Conservation (phyloP, 2,329 filamentous ascomycete species). For the Aspergillus sp. region DNA sequence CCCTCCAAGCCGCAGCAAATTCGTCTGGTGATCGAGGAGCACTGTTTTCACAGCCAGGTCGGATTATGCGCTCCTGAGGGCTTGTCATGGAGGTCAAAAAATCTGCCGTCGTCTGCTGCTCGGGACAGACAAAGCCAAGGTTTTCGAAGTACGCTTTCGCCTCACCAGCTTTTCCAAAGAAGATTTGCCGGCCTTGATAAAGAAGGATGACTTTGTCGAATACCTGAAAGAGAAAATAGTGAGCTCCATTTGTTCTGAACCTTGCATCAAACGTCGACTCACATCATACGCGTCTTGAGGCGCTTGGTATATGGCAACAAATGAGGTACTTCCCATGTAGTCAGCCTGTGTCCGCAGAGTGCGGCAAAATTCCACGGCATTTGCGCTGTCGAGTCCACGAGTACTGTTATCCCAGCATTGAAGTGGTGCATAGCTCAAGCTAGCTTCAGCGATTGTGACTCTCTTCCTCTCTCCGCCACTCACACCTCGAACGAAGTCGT, state of each 20-base stretch:
- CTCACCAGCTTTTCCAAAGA: conserved; percentile 57
- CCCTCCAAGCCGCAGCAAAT: conserved; percentile 55
- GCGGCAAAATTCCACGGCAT: conserved; percentile 52
- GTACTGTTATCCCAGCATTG: conserved; percentile 46
- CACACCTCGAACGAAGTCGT: conserved; percentile 56
- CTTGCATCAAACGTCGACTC: too few species aligned
- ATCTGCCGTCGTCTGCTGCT: conserved; percentile 63
- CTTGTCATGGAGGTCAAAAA: conserved; percentile 67
- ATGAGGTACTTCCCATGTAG: conserved; percentile 43
- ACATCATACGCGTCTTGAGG: conserved; percentile 43
- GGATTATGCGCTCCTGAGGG: conserved; percentile 52
- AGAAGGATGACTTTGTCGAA: conserved; percentile 69
- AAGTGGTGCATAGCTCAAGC: conserved; percentile 41
- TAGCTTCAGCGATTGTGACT: conserved; percentile 54
- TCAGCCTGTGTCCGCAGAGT: conserved; percentile 46
- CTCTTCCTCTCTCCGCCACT: conserved; percentile 56
- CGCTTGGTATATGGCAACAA: conserved; percentile 52
- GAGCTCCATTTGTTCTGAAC: too few species aligned
- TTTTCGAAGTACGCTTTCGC: conserved; percentile 62
- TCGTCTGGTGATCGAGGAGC: conserved; percentile 65
- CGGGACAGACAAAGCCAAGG: conserved; percentile 63
- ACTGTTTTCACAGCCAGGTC: conserved; percentile 53
- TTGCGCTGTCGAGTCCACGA: conserved; percentile 48
- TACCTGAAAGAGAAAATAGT: conserved; percentile 17
- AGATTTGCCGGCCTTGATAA: conserved; percentile 72